Evolutionary conservation across 306 rosid species (phyloP).

Genomic region (Cucurbita maxima): DNA sequence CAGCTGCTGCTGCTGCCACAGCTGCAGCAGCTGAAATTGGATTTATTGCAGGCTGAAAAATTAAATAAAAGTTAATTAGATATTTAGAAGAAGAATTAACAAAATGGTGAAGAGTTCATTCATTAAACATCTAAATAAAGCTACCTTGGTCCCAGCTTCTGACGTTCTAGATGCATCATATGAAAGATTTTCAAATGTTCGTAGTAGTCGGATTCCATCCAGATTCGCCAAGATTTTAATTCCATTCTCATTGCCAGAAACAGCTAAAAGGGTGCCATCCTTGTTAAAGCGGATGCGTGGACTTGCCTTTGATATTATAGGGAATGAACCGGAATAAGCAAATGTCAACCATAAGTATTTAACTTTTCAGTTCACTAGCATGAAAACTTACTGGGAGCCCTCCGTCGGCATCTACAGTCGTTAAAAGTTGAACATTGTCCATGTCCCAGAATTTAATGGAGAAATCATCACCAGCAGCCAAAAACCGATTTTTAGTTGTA

Average conservation of each 20-base stretch:
- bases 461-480: constrained; percentile 94
- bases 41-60: constrained; percentile 61
- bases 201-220: constrained; percentile 50
- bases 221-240: constrained; percentile 70
- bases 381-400: constrained; percentile 74
- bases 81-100: constrained; percentile 7
- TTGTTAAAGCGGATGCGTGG: constrained; percentile 96
- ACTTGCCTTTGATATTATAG: constrained; percentile 50
- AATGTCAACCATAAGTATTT: not conserved
- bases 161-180: constrained; percentile 67
- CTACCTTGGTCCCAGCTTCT: constrained; percentile 76
- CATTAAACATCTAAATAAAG: constrained; percentile 6
- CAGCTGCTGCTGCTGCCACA: constrained; percentile 30
- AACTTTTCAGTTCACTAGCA: constrained; percentile 3
- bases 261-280: constrained; percentile 89
- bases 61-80: constrained; percentile 5
- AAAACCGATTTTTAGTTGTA: constrained; percentile 76
- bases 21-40: constrained; percentile 61
- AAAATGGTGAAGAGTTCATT: not conserved
- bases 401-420: constrained; percentile 83
- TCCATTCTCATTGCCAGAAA: constrained; percentile 78
- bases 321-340: constrained; percentile 9
- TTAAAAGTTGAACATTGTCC: constrained; percentile 72
- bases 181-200: constrained; percentile 54
- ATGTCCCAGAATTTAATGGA: constrained; percentile 95